Percentiles rank a stretch among this genome's conserved stretches.
Conservation (phyloP, 371 early-diverging fungal genomes). For the Dichotomocladium elegans region DNA sequence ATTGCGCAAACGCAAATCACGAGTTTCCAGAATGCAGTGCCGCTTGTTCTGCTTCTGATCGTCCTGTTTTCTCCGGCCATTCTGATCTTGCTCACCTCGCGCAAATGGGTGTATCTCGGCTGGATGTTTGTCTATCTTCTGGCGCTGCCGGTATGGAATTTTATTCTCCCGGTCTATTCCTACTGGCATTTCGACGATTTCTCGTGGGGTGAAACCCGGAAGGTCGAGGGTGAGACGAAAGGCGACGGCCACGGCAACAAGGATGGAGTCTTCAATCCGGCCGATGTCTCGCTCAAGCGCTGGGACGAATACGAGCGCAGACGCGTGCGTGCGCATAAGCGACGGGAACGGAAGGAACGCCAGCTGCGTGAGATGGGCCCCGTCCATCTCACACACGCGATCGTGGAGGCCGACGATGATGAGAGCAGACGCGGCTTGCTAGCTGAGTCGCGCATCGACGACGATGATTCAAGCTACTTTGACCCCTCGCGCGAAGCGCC, state of each 20-base stretch:
- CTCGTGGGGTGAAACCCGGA: conserved; percentile 95
- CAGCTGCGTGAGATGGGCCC: conserved; percentile 41
- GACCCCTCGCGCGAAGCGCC: conserved; percentile 52
- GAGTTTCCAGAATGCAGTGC: conserved; percentile 56
- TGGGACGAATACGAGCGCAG: conserved; percentile 87
- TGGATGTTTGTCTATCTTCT: conserved; percentile 93
- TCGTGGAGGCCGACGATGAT: conserved; percentile 31
- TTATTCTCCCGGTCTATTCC: conserved; percentile 94
- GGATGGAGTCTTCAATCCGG: conserved; percentile 53
- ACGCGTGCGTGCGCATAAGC: conserved; percentile 56
- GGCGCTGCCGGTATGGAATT: conserved; percentile 97
- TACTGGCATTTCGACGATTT: conserved; percentile 99
- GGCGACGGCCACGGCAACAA: conserved; percentile 74
- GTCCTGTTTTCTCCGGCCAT: conserved; percentile 84
- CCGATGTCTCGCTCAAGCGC: conserved; percentile 71
- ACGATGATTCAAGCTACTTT: conserved; percentile 40
- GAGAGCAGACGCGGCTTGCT: conserved; percentile 32
- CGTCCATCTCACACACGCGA: conserved; percentile 26
- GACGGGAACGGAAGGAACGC: conserved; percentile 57
- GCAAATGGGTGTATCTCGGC: conserved; percentile 80
- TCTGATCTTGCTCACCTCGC: conserved; percentile 86
- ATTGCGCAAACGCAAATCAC: conserved; percentile 48
- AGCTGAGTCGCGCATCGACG: conserved; percentile 19
- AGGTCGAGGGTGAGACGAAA: conserved; percentile 84
- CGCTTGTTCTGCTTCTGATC: conserved; percentile 68